These are phyloP conservation scores for Aspergillus ochraceus DNA, from an alignment of 2,329 filamentous ascomycete species.

Conservation along the genomic window DNA sequence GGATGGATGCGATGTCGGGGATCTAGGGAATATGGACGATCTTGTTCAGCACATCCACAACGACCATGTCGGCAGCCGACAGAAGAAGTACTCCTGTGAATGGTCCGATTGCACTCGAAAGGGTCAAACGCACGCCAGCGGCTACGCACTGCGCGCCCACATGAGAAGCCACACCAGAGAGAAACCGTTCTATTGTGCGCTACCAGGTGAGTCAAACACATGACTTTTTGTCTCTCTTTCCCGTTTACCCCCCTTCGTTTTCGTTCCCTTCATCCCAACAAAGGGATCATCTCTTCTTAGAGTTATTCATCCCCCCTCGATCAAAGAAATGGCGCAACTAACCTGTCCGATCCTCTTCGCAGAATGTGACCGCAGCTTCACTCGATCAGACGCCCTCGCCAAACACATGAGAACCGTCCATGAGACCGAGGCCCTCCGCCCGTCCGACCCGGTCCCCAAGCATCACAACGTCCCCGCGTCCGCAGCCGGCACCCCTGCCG, in stretches of 20 bases:
- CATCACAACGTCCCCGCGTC: constrained; percentile 31
- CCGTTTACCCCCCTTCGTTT: neutral
- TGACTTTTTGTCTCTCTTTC: neutral
- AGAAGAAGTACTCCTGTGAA: constrained; percentile 98
- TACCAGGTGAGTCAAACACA: constrained; percentile 68
- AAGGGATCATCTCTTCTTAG: neutral
- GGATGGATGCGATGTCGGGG: constrained; percentile 71
- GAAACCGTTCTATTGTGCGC: constrained; percentile 95
- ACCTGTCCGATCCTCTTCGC: neutral
- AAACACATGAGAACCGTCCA: constrained; percentile 99
- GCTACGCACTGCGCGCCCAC: constrained; percentile 92
- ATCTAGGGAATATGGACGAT: constrained; percentile 76
- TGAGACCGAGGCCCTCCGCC: constrained; percentile 90
- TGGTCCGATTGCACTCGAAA: constrained; percentile 90
- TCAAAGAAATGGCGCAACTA: neutral
- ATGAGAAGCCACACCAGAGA: constrained; percentile 98
- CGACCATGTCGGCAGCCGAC: constrained; percentile 87
- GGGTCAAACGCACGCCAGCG: constrained; percentile 87
- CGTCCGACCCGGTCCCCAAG: constrained; percentile 51
- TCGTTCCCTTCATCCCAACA: neutral
- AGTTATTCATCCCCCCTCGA: neutral
- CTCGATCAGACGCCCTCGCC: constrained; percentile 87
- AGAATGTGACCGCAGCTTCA: constrained; percentile 98
- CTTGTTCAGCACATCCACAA: constrained; percentile 84
- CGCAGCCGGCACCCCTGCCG: constrained; percentile 28